Conservation (phyloP, 768 basidiomycete genomes). For the Agaricus bisporus region DNA sequence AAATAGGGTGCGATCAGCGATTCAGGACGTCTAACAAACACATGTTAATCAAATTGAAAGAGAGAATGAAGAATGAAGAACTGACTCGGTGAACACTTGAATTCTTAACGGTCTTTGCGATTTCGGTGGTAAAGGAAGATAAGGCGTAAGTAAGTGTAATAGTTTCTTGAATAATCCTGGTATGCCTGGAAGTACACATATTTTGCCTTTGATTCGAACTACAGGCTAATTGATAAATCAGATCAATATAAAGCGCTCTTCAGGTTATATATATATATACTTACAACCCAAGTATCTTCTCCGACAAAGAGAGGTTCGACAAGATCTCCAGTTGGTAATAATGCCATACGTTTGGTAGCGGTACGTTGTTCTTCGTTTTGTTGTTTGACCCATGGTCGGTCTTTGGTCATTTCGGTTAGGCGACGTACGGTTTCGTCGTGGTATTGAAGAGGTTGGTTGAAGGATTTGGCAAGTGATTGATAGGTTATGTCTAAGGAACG, state of each 20-base stretch:
- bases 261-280: conserved; percentile 20
- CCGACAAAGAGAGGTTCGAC: conserved; percentile 79
- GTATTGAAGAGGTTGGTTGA: conserved; percentile 62
- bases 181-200: conserved; percentile 91
- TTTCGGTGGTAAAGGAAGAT: conserved; percentile 73
- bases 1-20: conserved; percentile 82
- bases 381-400: conserved; percentile 47
- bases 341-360: conserved; percentile 84
- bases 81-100: conserved; percentile 78
- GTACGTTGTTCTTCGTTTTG: conserved; percentile 71
- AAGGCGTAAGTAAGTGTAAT: conserved; percentile 64
- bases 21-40: conserved; percentile 53
- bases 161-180: conserved; percentile 81
- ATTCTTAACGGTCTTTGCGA: conserved; percentile 70
- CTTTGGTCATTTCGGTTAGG: conserved; percentile 57
- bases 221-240: conserved; percentile 56
- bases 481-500: conserved; percentile 75
- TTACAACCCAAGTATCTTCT: conserved; percentile 80
- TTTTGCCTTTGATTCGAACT: conserved; percentile 75
- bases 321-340: conserved; percentile 58
- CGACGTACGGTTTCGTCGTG: conserved; percentile 73
- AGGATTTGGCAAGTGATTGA: conserved; percentile 79
- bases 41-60: not conserved
- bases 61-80: not conserved
- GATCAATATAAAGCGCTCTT: not conserved